These are phyloP conservation scores for Linnemannia elongata DNA, from an alignment of 192 early-diverging fungal species.

Conservation along the genomic window DNA sequence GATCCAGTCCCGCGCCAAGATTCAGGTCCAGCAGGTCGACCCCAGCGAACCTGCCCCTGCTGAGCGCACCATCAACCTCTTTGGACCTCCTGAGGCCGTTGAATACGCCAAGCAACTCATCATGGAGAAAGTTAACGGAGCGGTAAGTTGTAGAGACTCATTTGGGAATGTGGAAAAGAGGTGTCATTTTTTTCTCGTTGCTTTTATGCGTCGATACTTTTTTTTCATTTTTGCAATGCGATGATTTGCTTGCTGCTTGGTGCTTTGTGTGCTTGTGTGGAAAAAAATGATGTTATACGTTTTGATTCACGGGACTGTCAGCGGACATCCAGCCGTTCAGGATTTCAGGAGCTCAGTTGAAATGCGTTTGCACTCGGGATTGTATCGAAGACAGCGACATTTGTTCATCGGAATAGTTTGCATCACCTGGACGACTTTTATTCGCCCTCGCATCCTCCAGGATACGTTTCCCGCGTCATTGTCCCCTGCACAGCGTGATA, in stretches of 20 bases:
- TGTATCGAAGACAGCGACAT: not conserved
- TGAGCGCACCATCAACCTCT: constrained; percentile 63
- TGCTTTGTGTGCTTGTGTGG: not conserved
- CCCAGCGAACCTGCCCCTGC: constrained; percentile 49
- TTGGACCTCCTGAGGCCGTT: constrained; percentile 61
- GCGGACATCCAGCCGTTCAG: not conserved
- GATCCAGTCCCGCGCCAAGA: constrained; percentile 72
- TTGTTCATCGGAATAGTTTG: not conserved
- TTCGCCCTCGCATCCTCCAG: not conserved
- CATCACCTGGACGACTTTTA: not conserved
- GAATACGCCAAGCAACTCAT: constrained; percentile 65
- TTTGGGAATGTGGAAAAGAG: not conserved
- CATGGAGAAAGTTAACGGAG: constrained; percentile 63
- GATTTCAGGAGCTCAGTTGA: not conserved
- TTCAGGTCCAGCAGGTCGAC: constrained; percentile 68
- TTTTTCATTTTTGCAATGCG: not conserved
- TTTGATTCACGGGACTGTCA: not conserved
- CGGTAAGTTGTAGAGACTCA: constrained; percentile 40
- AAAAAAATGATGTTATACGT: not conserved
- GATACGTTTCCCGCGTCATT: not conserved
- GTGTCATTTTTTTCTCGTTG: not conserved
- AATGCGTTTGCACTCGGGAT: not conserved
- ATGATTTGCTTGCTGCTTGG: not conserved
- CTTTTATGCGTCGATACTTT: not conserved
- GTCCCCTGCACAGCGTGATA: not conserved